Evolutionary conservation across 768 basidiomycete species (phyloP), one percentile per base, ranked within the genome.

Genomic region (Brasilioporus rufonigricans): DNA sequence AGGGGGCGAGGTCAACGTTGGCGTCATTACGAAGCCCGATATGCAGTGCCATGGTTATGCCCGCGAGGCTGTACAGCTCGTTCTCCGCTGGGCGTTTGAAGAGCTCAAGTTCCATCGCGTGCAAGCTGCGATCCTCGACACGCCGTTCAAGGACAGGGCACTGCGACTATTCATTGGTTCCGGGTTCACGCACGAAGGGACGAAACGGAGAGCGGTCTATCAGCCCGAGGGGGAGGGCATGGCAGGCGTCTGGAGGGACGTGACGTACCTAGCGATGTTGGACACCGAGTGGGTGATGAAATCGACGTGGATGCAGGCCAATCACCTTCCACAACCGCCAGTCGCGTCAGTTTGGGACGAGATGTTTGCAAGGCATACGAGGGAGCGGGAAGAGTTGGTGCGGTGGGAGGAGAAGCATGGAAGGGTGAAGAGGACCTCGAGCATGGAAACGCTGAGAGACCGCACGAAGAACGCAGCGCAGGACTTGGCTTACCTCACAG

Each of bases 101-200:
- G 65, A 71, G 0, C 54, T 72, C 60, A 59, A 58, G 24, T 72
- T 74, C 56, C 71, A 72, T 31, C 72, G 71, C 33, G 58, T 71
- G 3, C 71, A 72, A 36, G 72, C 65, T 1, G 74, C 78, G 4
- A 63, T 88, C 16, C 67, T 82, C 12, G 76, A 81, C 45, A 66
- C 73, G 31, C 68, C 76, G 5, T 65, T 65, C 23, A 80, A 77
- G 55, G 74, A 81, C 27, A 67, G 64, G 29, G 76, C 76, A 1
- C 60, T 80, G 26, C 71, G 71, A 16, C 63, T 87, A 13, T 83
- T 87, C 58, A 76, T 81, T 9, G 64, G 68, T 1, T 50, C 55
- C 51, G 81, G 82, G 10, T 87, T 90, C 62, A 66, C 67, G 8
- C 80, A 84, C 55, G 87, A 90, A 68, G 87, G 87, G 44, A 80